Conservation (phyloP, 495 filamentous ascomycete species). For the Daldinia concentrica region DNA sequence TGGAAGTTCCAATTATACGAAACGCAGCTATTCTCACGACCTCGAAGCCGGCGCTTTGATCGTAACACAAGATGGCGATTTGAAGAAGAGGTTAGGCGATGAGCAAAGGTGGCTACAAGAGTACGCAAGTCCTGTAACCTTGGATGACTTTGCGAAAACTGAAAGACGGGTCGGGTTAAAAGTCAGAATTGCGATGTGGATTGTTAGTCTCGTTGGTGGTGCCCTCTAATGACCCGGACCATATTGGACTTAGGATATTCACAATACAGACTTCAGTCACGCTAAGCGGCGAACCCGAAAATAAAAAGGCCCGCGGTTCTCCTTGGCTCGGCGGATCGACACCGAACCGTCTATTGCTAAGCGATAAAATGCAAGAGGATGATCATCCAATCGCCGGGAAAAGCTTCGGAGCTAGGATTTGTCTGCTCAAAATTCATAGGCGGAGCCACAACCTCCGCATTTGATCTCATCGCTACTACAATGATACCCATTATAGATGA, state of each 20-base stretch:
- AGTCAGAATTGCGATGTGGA: conserved; percentile 91
- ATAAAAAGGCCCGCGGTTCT: not conserved
- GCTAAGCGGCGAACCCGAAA: conserved; percentile 8
- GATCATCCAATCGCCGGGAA: conserved; percentile 1
- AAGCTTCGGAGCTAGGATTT: conserved; percentile 7
- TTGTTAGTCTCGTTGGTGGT: conserved; percentile 77
- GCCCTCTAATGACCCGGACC: conserved; percentile 59
- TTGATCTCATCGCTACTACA: conserved; percentile 25
- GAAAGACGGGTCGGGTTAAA: conserved; percentile 86
- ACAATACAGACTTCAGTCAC: conserved; percentile 3
- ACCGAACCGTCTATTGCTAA: not conserved
- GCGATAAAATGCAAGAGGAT: not conserved
- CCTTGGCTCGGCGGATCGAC: not conserved
- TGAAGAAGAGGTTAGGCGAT: conserved; percentile 76
- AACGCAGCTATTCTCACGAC: conserved; percentile 89
- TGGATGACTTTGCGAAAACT: conserved; percentile 78
- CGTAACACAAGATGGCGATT: conserved; percentile 76
- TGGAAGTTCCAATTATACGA: conserved; percentile 95
- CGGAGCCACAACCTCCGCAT: conserved; percentile 31
- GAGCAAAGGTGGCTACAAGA: conserved; percentile 84
- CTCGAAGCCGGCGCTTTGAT: conserved; percentile 87
- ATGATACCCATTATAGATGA: conserved; percentile 38
- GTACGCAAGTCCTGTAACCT: conserved; percentile 68
- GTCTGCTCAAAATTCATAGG: conserved; percentile 20
- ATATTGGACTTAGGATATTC: not conserved